Conservation (phyloP, 2,329 filamentous ascomycete species). For the Passalora sequoiae region DNA sequence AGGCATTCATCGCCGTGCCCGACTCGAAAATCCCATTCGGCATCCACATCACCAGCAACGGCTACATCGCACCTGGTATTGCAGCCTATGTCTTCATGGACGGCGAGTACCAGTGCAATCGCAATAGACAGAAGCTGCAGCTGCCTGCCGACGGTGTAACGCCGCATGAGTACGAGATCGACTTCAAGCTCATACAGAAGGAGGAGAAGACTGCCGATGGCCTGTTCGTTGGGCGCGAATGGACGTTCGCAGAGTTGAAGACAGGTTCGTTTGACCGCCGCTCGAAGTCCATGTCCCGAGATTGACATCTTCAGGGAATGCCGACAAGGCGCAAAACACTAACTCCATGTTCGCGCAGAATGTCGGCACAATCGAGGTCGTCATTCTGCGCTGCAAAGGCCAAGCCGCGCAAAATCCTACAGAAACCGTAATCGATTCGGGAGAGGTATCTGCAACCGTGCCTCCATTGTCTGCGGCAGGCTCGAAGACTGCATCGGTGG, state of each 20-base stretch:
- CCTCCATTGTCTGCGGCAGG: conserved; percentile 4
- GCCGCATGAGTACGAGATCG: conserved; percentile 37
- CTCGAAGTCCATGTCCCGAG: background rate
- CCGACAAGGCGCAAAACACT: conserved; percentile 34
- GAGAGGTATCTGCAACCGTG: background rate
- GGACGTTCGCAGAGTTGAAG: conserved; percentile 50
- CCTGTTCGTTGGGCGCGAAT: conserved; percentile 47
- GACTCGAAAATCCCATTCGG: conserved; percentile 43
- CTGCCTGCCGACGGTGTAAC: conserved; percentile 28
- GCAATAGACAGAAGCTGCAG: conserved; percentile 44
- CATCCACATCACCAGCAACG: conserved; percentile 45
- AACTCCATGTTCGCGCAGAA: conserved; percentile 36
- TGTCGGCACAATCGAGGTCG: conserved; percentile 46
- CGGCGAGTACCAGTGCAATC: conserved; percentile 54
- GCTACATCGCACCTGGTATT: conserved; percentile 51
- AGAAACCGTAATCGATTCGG: conserved; percentile 5
- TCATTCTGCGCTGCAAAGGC: conserved; percentile 42
- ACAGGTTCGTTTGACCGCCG: conserved; percentile 37
- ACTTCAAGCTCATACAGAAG: conserved; percentile 51
- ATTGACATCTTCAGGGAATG: conserved; percentile 33
- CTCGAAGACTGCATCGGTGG: conserved; percentile 11
- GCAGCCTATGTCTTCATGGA: conserved; percentile 55
- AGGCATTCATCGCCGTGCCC: conserved; percentile 50
- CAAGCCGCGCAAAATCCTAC: background rate
- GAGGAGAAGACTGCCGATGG: conserved; percentile 46